phyloP scores from a whole-genome alignment of 805 yeast genomes.

The Scheffersomyces coipomensis region DNA sequence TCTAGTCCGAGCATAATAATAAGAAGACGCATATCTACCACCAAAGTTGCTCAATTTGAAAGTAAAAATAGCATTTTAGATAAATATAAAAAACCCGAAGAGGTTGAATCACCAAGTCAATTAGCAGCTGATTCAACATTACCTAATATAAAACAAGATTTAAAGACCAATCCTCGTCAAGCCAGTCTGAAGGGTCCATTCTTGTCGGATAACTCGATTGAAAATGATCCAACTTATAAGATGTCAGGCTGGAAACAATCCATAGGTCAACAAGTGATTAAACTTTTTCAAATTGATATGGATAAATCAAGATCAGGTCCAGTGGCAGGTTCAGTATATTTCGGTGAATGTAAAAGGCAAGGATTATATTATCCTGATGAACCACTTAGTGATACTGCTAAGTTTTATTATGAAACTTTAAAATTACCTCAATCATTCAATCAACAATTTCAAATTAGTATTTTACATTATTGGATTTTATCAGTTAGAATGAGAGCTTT shows the following conservation, averaged over 20 bases:
- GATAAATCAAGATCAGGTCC: constrained; percentile 92
- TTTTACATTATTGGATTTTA: constrained; percentile 89
- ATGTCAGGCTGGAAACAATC: constrained; percentile 38
- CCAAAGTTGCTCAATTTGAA: not conserved
- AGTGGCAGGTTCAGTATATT: constrained; percentile 85
- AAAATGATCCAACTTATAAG: constrained; percentile 32
- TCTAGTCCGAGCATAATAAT: not conserved
- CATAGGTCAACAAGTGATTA: constrained; percentile 64
- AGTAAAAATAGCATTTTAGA: constrained; percentile 1
- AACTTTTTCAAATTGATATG: constrained; percentile 76
- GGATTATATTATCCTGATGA: constrained; percentile 77
- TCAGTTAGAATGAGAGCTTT: constrained; percentile 94
- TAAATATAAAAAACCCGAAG: constrained; percentile 2
- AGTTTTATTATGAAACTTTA: constrained; percentile 81
- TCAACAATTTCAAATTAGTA: constrained; percentile 95
- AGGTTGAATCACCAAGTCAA: constrained; percentile 25
- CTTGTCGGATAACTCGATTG: constrained; percentile 36
- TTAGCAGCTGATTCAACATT: constrained; percentile 40
- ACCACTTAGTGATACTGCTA: constrained; percentile 68
- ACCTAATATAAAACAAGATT: constrained; percentile 36
- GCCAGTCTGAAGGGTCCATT: constrained; percentile 36
- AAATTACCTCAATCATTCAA: constrained; percentile 82
- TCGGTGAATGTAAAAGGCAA: constrained; percentile 83
- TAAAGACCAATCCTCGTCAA: constrained; percentile 33
- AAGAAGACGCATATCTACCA: not conserved